Evolutionary conservation across 148 eudicot species (phyloP), one percentile per base, ranked within the genome.

Genomic region (Dysphania ambrosioides): DNA sequence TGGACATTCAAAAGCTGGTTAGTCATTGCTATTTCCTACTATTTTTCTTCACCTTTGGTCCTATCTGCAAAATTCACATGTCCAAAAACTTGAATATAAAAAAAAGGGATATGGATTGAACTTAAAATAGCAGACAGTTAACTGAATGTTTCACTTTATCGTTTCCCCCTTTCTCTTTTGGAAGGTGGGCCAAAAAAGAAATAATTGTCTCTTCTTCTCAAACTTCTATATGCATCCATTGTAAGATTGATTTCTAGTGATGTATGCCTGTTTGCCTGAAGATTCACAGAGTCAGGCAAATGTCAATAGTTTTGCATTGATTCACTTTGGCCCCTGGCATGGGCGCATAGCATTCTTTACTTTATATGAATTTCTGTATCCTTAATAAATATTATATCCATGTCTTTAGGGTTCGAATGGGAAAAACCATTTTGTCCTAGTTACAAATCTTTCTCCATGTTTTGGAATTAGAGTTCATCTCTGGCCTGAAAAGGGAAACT

Each of bases 391-490:
- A 36, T 6, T 62, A 21, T 51, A 34, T 76, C 72, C 68, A 16
- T 69, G 78, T 85, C 63, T 29, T 61, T 76, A 95, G 99, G 97
- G 92, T 66, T 81, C 87, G 13, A 84, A 87, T 59, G 91, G 94
- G 55, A 89, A 82, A 81, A 82, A 78, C 63, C 92, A 92, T 85
- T 95, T 95, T 76, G 86, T 90, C 61, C 86, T 95, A 75, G 99
- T 89, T 64, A 92, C 99, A 78, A 95, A 95, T 80, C 97, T 95
- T 83, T 79, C 87, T 75, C 99, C 99, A n/a, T 95, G 99, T 73
- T 78, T 84, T 75, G 99, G 97, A 35, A 86, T 95, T 67, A 86
- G 94, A 84, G 79, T 95, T 56, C 97, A 95, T 87, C 97, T 95
- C 74, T 95, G 99, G 99, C 89, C 89, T 73, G 97, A 92, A 82